Conservation (phyloP, 305 asterid species). For the Solanum chacoense region DNA sequence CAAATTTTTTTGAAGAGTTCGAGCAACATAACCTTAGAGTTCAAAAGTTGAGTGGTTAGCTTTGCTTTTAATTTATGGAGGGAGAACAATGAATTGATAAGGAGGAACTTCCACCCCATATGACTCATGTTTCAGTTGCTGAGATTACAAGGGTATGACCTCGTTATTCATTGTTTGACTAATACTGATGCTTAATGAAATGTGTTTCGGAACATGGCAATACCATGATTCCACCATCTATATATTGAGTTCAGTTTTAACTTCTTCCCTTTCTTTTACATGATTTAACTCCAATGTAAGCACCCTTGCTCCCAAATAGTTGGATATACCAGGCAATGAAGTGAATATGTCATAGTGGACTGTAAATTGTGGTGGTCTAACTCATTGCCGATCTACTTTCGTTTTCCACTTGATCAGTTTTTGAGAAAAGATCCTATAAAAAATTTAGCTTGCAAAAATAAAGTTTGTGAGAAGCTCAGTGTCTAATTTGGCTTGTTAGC, state of each 20-base stretch:
- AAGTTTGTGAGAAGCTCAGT: neutral
- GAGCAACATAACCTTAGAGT: neutral
- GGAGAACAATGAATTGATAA: constrained; percentile 18
- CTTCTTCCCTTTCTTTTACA: neutral
- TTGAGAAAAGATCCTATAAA: neutral
- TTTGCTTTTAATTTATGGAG: neutral
- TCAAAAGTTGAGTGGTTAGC: neutral
- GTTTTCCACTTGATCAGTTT: neutral
- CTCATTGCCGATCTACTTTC: neutral
- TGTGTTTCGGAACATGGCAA: neutral
- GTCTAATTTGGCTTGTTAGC: neutral
- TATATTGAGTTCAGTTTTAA: neutral
- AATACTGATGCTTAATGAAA: neutral
- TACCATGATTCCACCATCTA: neutral
- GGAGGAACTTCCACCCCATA: constrained; percentile 78
- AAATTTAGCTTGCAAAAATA: neutral
- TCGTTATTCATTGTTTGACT: neutral
- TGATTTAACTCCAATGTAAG: neutral
- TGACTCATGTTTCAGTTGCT: constrained; percentile 58
- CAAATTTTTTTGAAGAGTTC: accelerated
- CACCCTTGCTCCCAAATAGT: neutral
- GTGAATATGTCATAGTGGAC: neutral
- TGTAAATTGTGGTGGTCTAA: neutral
- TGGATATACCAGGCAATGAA: neutral
- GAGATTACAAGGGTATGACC: constrained; percentile 63